Base-by-base conservation (phyloP, 768 basidiomycete genomes). In the Pleurotus salmoneostramineus region DNA sequence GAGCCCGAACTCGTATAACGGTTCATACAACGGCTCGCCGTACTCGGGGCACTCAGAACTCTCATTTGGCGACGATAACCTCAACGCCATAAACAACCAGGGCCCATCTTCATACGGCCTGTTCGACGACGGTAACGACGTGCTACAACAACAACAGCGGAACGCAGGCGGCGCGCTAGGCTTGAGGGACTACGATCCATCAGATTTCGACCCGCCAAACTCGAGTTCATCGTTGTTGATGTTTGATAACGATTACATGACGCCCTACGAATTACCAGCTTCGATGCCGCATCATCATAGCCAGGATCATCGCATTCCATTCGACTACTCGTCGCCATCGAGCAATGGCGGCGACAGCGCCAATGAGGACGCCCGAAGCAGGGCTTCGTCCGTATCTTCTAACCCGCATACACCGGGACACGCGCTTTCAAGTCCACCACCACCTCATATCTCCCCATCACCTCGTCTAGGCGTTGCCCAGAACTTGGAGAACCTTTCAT, bases 21-120 rank as follows among this genome's bases (percentile, higher is more conserved):
- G 81, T 56, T 88, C 86, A 4, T 86, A 86, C 74, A 80, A 84
- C 65, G 83, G 84, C 70, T 89, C 88, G 0, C 89, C 89, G 6
- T 89, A 78, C 68, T 88, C 87, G 5, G 75, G 70, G 54, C 76
- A 83, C 62, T 88, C 88, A 3, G 89, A 91, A n/a, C 84, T 88
- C 15, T 75, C 72, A 58, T 80, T 78, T 56, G 77, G 72, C n/a
- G 69, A 74, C 34, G 81, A 82, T 17, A 60, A 71, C 59, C 78
- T 83, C 56, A 51, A 51, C 50, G 36, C 52, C 27, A 35, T 43
- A 15, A 55, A 55, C 40, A 55, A 42, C 40, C 32, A 15, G 15
- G 6, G 44, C 1, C 21, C 21, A 27, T 27, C 37, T 40, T n/a
- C 37, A 40, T n/a, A 8, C 37, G 79, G 80, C 56, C 76, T 5